Evolutionary conservation across 257 asterid genomes (phyloP), one percentile per base, ranked within the genome.

Genomic region (Przewalskia tangutica): DNA sequence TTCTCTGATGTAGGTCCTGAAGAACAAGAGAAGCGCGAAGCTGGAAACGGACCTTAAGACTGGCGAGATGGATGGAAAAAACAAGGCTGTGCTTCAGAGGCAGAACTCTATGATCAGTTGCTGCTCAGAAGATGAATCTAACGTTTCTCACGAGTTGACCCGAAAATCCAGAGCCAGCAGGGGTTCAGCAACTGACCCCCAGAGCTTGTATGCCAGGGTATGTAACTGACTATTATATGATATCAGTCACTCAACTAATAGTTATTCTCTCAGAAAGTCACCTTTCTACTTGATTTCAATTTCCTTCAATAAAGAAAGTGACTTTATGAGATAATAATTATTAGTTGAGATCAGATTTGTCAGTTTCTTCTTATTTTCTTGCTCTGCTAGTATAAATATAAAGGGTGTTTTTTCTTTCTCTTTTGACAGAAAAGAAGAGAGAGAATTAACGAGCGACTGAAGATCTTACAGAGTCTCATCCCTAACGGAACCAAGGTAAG

Each of bases 151-250:
- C 53, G 92, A 84, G 38, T 51, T 89, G 36, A 73, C 18, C 11
- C 60, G 1, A 8, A 94, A 94, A 83, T 77, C 86, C 53, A 93
- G 89, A 84, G 92, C 87, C 66, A 86, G 80, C 85, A 90, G 92
- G 83, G 93, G 93, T 1, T 79, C 95, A 36, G 98, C 98, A 65
- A 93, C 97, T 81, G 98, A 95, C 81, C 90, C 98, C 8, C 98
- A 95, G 80, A 95, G 98, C 88, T 90, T 93, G 70, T 93, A 95
- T 87, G 98, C 98, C 64, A 92, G 98, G 92, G 98, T 92, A 92
- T 77, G 67, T 18, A 18, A 76, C 20, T 32, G n/a, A 6, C 58
- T 66, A 34, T 44, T 7, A 59, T 16, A 20, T 67, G 42, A 0
- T 36, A 38, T 44, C 17, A 71, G 32, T 27, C 1, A 27, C 32